Base-by-base conservation (phyloP, 75 land plant species). In the Pinus albicaulis region DNA sequence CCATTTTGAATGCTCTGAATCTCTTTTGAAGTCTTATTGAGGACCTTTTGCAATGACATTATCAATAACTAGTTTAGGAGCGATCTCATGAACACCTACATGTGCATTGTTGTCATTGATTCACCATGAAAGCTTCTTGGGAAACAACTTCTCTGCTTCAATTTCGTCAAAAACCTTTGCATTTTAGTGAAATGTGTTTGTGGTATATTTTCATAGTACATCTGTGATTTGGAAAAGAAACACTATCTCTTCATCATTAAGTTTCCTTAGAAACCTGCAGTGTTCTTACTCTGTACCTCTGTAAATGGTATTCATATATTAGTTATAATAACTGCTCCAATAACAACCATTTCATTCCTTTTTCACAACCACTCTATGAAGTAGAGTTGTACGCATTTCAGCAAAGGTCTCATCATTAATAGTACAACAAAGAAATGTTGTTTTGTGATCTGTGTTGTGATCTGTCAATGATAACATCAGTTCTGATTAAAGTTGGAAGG, bases 241-340 rank as follows among this genome's bases (percentile, higher is more conserved):
- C 13, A 86, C 78, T 14, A 81, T 81, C 85, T 97, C 99, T 77
- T 92, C 98, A 8, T 84, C 83, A 5, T 95, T 90, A 22, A 97
- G 92, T 83, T 95, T 90, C 83, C 99, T 87, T 77, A 94, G 88
- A 70, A 97, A 93, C 74, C 86, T 56, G 99, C 99, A 55, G 99
- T 98, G 63, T 85, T 92, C 13, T 98, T 98, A 68, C 89, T 98
- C 99, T 98, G 94, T 10, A 96, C 86, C 99, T 96, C 86, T 59
- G 31, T 55, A 20, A 59, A 71, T 28, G 28, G 28, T 28, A 28
- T 28, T 28, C 28, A 28, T 0, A 1, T 28, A 28, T 28, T 28
- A 28, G 28, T 0, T 28, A 28, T 28, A 28, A 28, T 1, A 28
- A 28, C n/a, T n/a, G n/a, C n/a, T n/a, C n/a, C n/a, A n/a, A n/a